phyloP scores from a whole-genome alignment of 2,329 filamentous ascomycete species.

The Aspergillus sojae region DNA sequence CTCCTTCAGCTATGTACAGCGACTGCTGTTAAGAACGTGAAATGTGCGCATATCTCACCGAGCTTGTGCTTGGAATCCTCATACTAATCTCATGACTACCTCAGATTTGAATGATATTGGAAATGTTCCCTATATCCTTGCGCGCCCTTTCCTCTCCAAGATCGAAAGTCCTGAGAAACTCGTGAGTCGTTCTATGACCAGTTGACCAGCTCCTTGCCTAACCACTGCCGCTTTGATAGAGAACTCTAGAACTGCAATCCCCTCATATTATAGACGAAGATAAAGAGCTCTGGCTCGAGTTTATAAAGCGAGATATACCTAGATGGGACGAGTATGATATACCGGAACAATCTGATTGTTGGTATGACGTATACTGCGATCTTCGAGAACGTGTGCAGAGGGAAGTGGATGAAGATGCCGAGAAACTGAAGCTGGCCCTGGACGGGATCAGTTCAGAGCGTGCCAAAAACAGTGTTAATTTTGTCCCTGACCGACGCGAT shows the following conservation, averaged over 20 bases:
- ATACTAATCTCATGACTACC: constrained; percentile 2
- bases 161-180: constrained; percentile 76
- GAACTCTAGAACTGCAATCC: constrained; percentile 70
- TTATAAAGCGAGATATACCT: constrained; percentile 79
- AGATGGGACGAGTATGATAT: constrained; percentile 66
- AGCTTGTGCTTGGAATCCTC: not conserved
- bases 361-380: constrained; percentile 76
- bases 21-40: constrained; percentile 41
- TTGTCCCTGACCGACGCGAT: constrained; percentile 52
- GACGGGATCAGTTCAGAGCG: constrained; percentile 61
- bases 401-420: constrained; percentile 61
- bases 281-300: constrained; percentile 72
- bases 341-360: constrained; percentile 68
- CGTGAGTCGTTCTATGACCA: constrained; percentile 41
- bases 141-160: constrained; percentile 69
- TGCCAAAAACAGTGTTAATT: constrained; percentile 58
- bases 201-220: not conserved
- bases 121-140: constrained; percentile 67
- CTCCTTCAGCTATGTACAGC: constrained; percentile 39
- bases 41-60: constrained; percentile 30
- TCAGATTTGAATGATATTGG: constrained; percentile 69
- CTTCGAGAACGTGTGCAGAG: constrained; percentile 64
- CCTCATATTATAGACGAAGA: constrained; percentile 74
- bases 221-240: constrained; percentile 31
- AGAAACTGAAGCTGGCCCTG: constrained; percentile 60